phyloP scores from a whole-genome alignment of 2,329 filamentous ascomycete genomes.

The Zymoseptoria tritici region DNA sequence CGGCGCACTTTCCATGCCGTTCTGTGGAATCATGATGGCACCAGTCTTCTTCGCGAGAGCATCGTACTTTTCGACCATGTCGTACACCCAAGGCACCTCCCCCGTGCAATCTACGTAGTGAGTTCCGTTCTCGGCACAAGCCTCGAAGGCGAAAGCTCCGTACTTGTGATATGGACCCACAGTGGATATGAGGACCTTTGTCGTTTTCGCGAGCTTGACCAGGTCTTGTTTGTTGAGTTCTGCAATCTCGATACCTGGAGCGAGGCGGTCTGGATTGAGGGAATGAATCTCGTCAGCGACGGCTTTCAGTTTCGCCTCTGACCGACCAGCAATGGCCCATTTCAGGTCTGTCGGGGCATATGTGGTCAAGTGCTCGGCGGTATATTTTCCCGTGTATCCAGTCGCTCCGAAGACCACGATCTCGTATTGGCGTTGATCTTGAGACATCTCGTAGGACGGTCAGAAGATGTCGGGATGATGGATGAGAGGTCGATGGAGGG shows the following conservation, averaged over 20 bases:
- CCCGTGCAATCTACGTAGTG: slow-evolving; percentile 62
- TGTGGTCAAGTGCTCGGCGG: slow-evolving; percentile 65
- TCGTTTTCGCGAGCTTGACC: slow-evolving; percentile 45
- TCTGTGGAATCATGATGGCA: slow-evolving; percentile 55
- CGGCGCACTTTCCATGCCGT: slow-evolving; percentile 55
- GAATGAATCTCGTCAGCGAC: slow-evolving; percentile 60
- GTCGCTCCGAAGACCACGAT: slow-evolving; percentile 60
- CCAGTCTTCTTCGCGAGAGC: slow-evolving; percentile 51
- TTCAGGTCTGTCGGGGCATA: slow-evolving; percentile 67
- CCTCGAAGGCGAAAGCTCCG: slow-evolving; percentile 57
- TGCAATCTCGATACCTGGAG: slow-evolving; percentile 54
- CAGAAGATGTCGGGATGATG: neutral
- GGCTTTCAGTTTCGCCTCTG: slow-evolving; percentile 62
- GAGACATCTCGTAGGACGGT: slow-evolving; percentile 29
- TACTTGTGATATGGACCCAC: slow-evolving; percentile 58
- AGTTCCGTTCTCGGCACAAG: slow-evolving; percentile 57
- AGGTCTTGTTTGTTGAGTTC: slow-evolving; percentile 46
- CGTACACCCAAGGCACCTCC: slow-evolving; percentile 56
- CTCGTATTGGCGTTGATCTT: slow-evolving; percentile 49
- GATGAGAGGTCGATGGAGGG: neutral
- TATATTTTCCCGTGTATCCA: slow-evolving; percentile 77
- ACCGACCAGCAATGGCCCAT: slow-evolving; percentile 84
- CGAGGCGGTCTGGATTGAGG: slow-evolving; percentile 60
- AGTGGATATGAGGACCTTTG: slow-evolving; percentile 52
- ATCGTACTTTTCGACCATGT: slow-evolving; percentile 56